Base-by-base conservation (phyloP, 202 grass and related monocot genomes). In the Bolboschoenoplectus hybrid region DNA sequence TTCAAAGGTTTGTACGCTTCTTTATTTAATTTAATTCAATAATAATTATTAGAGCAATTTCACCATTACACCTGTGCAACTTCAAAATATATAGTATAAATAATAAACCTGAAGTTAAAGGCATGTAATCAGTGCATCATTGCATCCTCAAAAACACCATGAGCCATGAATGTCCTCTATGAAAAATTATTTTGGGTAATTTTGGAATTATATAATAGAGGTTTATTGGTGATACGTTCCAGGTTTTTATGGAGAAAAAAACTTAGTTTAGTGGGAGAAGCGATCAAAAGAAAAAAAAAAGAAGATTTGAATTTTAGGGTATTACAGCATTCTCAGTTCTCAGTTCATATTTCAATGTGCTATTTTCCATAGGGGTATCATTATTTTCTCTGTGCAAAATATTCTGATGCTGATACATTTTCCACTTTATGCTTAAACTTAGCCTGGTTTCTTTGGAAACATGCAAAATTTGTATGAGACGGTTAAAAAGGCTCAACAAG, bases 381-480 rank as follows among this genome's bases (percentile, higher is more conserved):
- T 58, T 40, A 78, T 57, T 82, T 66, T 41, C 34, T 49, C 13
- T 50, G 3, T 80, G 55, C 36, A 43, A 79, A 60, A 60, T 44
- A 43, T 61, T 80, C 14, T 58, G 50, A 57, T 61, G 36, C 55
- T 80, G 53, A 61, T 20, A 80, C 12, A 81, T 87, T 50, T 91
- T 70, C 3, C n/a, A 70, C 2, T 80, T 17, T 80, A 61, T 80
- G 52, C 38, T 68, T 90, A 56, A 14, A 67, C 76, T 78, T 88
- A 99, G 97, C 91, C 91, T 73, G 97, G 92, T 38, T 77, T 97
- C 80, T 88, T 99, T 14, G 93, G 97, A 84, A 99, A 99, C 64
- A 97, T 97, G 97, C 93, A 97, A 91, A 99, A 99, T 92, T 87
- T 99, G 20, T 99, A 90, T 50, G 97, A 99, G 76, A 99, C 91